Base-by-base conservation (phyloP, 352 stramenopile species). In the Thalassiosira livingstoniorum region DNA sequence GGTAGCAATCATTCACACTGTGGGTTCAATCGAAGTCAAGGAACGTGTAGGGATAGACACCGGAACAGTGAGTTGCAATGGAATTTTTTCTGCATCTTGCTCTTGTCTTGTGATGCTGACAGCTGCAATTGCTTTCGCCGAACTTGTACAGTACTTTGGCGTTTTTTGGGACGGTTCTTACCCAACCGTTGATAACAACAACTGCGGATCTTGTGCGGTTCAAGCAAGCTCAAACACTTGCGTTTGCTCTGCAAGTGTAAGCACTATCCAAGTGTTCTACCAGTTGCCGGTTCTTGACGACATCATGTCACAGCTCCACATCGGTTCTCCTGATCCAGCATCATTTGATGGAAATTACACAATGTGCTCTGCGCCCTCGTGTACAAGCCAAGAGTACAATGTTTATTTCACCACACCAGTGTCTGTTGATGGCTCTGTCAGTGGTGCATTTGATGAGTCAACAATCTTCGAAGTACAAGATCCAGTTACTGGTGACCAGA, bases 1-100 rank as follows among this genome's bases (percentile, higher is more conserved):
- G 15, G 70, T 89, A 63, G 78, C 72, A 11, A 84, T 89, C 23
- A 68, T 89, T 37, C 78, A 89, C 53, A 58, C 54, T n/a, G 58
- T 78, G 34, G 32, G 27, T n/a, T 35, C 53, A 7, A 63, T 72
- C 35, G 47, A 60, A 74, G 78, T 81, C 4, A 85, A 85, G 32
- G 78, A 81, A 62, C 60, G 78, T 25, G 70, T 80, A 13, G 55
- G 21, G 34, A 34, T 78, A 58, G 64, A 81, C 37, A 75, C 43
- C 42, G 77, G 62, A 68, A 67, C 58, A 42, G 42, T 51, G 42
- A 51, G 42, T 51, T n/a, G n/a, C n/a, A n/a, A n/a, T n/a, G n/a
- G n/a, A n/a, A n/a, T n/a, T n/a, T n/a, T n/a, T n/a, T 51, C n/a
- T n/a, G n/a, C n/a, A n/a, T n/a, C n/a, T n/a, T n/a, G 10, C 18